Percentiles rank a stretch among this genome's conserved stretches.
Conservation (phyloP, 2,329 filamentous ascomycete species). For the Fusarium pseudonygamai region DNA sequence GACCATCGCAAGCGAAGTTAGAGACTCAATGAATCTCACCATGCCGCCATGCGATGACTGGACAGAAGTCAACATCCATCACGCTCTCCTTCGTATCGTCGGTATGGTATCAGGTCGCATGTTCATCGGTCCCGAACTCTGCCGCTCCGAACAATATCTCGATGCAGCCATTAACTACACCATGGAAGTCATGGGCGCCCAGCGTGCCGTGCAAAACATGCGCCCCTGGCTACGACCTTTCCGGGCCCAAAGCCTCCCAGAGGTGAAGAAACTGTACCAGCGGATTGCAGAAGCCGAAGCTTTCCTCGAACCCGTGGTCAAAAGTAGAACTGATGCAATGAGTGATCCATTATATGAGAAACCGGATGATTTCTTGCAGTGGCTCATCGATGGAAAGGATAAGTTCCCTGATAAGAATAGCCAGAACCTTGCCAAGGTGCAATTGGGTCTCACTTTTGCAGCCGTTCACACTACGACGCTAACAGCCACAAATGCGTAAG, state of each 20-base stretch:
- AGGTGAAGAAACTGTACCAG: not conserved
- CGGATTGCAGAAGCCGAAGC: not conserved
- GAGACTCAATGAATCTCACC: not conserved
- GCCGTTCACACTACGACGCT: not conserved
- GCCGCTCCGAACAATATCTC: not conserved
- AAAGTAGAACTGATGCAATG: not conserved
- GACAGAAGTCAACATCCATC: not conserved
- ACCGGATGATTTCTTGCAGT: not conserved
- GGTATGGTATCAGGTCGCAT: not conserved
- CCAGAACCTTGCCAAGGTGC: not conserved
- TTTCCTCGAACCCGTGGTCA: not conserved
- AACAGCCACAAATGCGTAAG: not conserved
- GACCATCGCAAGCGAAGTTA: not conserved
- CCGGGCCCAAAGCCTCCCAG: rapidly evolving
- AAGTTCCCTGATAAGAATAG: not conserved
- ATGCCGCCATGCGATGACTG: not conserved
- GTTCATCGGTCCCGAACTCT: conserved; percentile 1
- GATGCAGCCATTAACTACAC: not conserved
- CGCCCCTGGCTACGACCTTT: not conserved
- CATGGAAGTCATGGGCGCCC: not conserved
- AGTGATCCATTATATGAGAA: not conserved
- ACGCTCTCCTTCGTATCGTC: not conserved
- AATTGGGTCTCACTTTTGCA: not conserved
- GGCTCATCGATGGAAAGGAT: not conserved
- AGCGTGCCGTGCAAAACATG: not conserved